Evolutionary conservation across 495 filamentous ascomycete species (phyloP), one percentile per base, ranked within the genome.

Genomic region (Lindgomyces ingoldianus): DNA sequence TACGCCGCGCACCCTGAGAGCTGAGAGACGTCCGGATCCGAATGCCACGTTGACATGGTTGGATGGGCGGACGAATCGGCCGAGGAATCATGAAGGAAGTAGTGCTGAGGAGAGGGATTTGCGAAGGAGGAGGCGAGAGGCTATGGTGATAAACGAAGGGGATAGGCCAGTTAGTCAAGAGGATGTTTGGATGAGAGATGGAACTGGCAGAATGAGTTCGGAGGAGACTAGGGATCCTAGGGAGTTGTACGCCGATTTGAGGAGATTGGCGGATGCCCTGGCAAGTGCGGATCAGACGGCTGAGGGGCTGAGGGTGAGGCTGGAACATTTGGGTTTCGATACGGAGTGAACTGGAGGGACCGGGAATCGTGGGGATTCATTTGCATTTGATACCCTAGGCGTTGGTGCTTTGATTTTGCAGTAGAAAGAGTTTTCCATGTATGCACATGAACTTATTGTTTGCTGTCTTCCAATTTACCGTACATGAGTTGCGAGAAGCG

Each of bases 71-170:
- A 12, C 9, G 48, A 58, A 27, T 14, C 24, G 24, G 11, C 21
- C 39, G 65, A 67, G 19, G 58, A 52, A 52, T 53, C 30, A 41
- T 10, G 25, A 48, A 1, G 25, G 36, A 21, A 48, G 79, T 64
- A 80, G 69, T 47, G 72, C 70, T 21, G 82, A 82, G 57, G 82
- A 85, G 67, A 76, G 81, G 64, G 76, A 80, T 33, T 68, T 82
- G 50, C 75, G 84, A 53, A 75, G 85, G 58, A 77, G 81, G 21
- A 76, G 85, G 50, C 75, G 85, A 59, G 84, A 88, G 70, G 85
- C 84, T 9, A 84, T 88, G 79, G 85, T 88, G 11, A 57, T 88
- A 54, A 85, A 85, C 64, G 85, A 87, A 52, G 84, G 85, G 1
- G 81, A 76, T 30, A 76, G 78, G 25, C 81, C 81, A 0, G 64